Evolutionary conservation across 225 moss, liverwort and hornwort species (phyloP).

Genomic region (Pseudisothecium myosuroides): DNA sequence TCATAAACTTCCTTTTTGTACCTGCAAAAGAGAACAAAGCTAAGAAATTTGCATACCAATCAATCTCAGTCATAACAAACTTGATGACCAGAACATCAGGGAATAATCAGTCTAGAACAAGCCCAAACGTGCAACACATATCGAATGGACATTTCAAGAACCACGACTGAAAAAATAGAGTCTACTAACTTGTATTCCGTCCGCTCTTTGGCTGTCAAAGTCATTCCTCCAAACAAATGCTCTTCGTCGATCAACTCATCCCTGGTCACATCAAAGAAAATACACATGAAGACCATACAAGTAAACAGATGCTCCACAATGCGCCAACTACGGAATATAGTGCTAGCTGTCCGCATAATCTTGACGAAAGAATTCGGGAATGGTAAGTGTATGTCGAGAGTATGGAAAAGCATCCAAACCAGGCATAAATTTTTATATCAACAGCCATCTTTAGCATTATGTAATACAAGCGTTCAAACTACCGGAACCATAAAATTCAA

Average conservation of each 20-base stretch:
- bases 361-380: not conserved
- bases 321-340: not conserved
- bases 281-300: not conserved
- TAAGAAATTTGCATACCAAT: not conserved
- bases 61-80: not conserved
- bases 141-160: not conserved
- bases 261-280: slow-evolving; percentile 13
- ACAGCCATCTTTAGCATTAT: not conserved
- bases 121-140: not conserved
- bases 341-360: not conserved
- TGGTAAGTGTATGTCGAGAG: not conserved
- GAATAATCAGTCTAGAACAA: not conserved
- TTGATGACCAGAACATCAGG: not conserved
- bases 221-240: slow-evolving; percentile 36
- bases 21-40: slow-evolving; percentile 1
- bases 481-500: not conserved
- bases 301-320: not conserved
- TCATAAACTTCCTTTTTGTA: slow-evolving; percentile 81
- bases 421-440: not conserved
- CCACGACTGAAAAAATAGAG: not conserved
- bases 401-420: not conserved
- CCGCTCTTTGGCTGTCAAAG: slow-evolving; percentile 40
- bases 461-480: not conserved
- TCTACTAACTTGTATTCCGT: slow-evolving; percentile 25
- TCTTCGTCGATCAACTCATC: slow-evolving; percentile 56